These are phyloP conservation scores for Amaranthus hypochondriacus DNA, from an alignment of 148 eudicot species.

Conservation along the genomic window DNA sequence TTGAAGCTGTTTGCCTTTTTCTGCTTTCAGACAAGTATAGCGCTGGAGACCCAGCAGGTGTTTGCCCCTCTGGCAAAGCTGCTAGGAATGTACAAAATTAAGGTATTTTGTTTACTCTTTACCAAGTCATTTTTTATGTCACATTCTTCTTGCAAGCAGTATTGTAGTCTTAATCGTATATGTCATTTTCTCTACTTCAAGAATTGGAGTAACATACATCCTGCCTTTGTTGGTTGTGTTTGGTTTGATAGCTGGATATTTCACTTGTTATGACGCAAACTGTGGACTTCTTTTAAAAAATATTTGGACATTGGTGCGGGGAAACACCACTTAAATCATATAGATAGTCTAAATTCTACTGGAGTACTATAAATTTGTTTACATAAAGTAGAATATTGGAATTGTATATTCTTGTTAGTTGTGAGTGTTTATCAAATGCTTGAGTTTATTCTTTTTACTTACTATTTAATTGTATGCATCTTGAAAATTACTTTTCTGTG, in stretches of 20 bases:
- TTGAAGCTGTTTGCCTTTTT: conserved; percentile 2
- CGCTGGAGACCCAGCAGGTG: conserved; percentile 90
- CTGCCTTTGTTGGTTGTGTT: not conserved
- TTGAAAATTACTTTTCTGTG: conserved; percentile 15
- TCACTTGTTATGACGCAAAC: no score
- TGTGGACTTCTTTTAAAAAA: no score
- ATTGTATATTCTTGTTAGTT: no score
- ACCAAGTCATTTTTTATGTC: not conserved
- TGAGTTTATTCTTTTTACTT: not conserved
- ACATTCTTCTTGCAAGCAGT: not conserved
- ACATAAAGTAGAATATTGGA: no score
- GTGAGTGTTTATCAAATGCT: not conserved
- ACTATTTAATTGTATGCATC: not conserved
- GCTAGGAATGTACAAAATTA: conserved; percentile 95
- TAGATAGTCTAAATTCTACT: no score
- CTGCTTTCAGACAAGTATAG: conserved; percentile 77
- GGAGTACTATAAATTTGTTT: no score
- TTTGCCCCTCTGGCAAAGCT: conserved; percentile 97
- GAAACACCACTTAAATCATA: no score
- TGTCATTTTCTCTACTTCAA: not conserved
- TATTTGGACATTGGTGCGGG: no score
- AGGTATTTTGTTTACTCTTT: conserved; percentile 41
- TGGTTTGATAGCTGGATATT: no score
- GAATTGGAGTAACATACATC: not conserved
- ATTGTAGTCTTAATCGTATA: not conserved